Evolutionary conservation across 345 rosid genomes (phyloP).

Genomic region (Rhizophora mangle): DNA sequence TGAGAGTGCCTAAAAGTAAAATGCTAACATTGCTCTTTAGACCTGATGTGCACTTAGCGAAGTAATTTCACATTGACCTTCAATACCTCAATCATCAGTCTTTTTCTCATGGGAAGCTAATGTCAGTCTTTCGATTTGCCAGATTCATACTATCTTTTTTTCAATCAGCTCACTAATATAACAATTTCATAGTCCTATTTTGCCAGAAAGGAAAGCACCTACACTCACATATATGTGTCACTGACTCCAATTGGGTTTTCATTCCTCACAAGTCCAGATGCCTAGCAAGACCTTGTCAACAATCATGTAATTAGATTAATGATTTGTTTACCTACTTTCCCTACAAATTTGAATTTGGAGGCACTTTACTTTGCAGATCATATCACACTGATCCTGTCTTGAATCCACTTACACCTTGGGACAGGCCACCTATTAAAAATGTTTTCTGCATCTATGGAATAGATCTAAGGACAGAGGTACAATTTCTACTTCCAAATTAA

Average conservation of each 20-base stretch:
- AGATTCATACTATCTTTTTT: too few relatives aligned
- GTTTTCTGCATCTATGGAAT: slow-evolving; percentile 91
- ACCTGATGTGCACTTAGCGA: not conserved
- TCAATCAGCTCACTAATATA: not conserved
- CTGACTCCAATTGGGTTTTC: not conserved
- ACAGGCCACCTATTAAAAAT: slow-evolving; percentile 95
- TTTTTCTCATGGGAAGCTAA: not conserved
- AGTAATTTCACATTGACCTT: not conserved
- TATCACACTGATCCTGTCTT: slow-evolving; percentile 83
- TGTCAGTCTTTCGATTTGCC: too few relatives aligned
- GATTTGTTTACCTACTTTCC: not conserved
- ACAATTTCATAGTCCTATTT: not conserved
- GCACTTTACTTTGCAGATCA: slow-evolving; percentile 51
- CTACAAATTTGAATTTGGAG: slow-evolving; percentile 5
- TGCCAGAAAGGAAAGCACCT: not conserved
- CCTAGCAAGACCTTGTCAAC: too few relatives aligned
- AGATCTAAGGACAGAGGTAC: slow-evolving; percentile 90
- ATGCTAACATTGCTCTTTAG: not conserved
- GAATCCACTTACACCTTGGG: slow-evolving; percentile 98
- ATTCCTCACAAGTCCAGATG: too few relatives aligned
- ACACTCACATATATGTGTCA: too few relatives aligned
- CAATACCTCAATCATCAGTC: not conserved
- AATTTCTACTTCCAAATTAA: slow-evolving; percentile 19
- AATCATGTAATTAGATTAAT: not conserved
- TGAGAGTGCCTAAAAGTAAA: not conserved